Evolutionary conservation across 352 stramenopile species (phyloP).

Genomic region (Pythium aristosporum): DNA sequence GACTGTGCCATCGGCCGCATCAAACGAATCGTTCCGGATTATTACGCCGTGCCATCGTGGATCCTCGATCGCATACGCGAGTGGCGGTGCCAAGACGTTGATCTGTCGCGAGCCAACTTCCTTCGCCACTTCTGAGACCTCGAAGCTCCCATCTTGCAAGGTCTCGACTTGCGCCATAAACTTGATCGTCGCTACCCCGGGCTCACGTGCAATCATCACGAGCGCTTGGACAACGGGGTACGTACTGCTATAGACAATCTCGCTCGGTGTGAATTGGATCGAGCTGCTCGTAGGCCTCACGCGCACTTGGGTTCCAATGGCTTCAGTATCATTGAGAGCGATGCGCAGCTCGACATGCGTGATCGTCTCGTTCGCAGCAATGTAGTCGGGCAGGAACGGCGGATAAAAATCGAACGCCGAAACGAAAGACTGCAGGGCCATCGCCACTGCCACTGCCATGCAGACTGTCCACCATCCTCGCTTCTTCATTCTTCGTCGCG

Average conservation of each 20-base stretch:
- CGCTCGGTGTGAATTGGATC: conserved; percentile 34
- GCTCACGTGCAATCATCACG: conserved; percentile 17
- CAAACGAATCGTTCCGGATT: conserved; percentile 64
- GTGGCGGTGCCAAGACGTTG: conserved; percentile 37
- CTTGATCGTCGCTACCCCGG: conserved; percentile 32
- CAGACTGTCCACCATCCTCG: background rate
- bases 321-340: conserved; percentile 26
- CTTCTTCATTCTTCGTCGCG: background rate
- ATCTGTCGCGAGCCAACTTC: conserved; percentile 28
- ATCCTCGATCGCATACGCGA: conserved; percentile 35
- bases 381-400: conserved; percentile 33
- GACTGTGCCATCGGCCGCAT: conserved; percentile 19
- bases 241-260: conserved; percentile 12
- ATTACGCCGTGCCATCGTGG: conserved; percentile 45
- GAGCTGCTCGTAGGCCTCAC: conserved; percentile 35
- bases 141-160: background rate
- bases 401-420: conserved; percentile 30
- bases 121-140: background rate
- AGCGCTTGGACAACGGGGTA: conserved; percentile 6
- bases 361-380: conserved; percentile 38
- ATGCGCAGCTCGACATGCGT: conserved; percentile 43
- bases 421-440: background rate
- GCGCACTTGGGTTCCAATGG: conserved; percentile 15
- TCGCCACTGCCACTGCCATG: background rate
- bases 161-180: conserved; percentile 30